These are phyloP conservation scores for Tuber melanosporum DNA, from an alignment of 495 filamentous ascomycete species.

Conservation along the genomic window DNA sequence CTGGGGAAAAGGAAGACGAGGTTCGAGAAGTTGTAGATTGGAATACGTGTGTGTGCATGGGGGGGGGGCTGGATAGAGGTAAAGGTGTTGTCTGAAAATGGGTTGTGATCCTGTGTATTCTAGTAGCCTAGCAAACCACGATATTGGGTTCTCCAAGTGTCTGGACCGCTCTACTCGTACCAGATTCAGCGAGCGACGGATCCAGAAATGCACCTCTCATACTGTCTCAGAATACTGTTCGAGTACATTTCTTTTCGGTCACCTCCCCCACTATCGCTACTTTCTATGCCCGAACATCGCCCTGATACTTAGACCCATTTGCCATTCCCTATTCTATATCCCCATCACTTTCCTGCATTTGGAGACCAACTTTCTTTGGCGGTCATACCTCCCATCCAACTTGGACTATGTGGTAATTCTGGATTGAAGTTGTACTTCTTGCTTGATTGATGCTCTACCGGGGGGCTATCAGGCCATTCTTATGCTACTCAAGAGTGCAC, in stretches of 20 bases:
- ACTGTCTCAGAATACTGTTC: background rate
- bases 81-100: background rate
- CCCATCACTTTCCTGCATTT: background rate
- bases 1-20: conserved; percentile 71
- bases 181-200: background rate
- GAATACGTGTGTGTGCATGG: background rate
- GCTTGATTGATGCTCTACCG: too few species aligned
- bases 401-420: too few species aligned
- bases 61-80: background rate
- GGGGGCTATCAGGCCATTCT: too few species aligned
- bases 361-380: background rate
- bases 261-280: background rate
- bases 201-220: background rate
- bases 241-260: background rate
- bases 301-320: background rate
- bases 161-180: background rate
- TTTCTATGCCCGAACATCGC: background rate
- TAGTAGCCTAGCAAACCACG: background rate
- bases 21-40: conserved; percentile 73
- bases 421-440: too few species aligned
- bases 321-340: background rate
- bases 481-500: too few species aligned
- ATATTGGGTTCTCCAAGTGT: background rate
- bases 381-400: background rate
- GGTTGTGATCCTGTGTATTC: background rate